These are phyloP conservation scores for Protea cynaroides DNA, from an alignment of 164 flowering plant species.

Conservation along the genomic window DNA sequence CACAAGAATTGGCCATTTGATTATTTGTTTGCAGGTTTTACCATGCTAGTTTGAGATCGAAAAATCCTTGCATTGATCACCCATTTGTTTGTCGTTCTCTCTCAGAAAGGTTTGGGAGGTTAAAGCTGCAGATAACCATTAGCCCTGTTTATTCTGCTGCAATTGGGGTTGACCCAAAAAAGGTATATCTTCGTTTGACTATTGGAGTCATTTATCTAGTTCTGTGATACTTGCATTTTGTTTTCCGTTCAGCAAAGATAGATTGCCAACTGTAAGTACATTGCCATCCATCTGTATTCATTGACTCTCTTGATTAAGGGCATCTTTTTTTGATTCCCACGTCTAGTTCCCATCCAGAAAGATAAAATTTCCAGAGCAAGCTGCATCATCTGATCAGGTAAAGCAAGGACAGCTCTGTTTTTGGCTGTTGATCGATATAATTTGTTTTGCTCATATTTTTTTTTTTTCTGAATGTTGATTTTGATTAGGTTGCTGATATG, in stretches of 20 bases:
- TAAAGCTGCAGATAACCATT: constrained; percentile 94
- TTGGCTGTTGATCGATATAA: not conserved
- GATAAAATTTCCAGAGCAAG: constrained; percentile 91
- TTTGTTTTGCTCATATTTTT: not conserved
- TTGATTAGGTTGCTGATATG: constrained; percentile 79
- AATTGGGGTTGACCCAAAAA: constrained; percentile 57
- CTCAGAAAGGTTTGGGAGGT: constrained; percentile 88
- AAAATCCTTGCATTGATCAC: not conserved
- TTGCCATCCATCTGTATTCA: not conserved
- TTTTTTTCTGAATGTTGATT: not conserved
- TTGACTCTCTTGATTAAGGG: constrained; percentile 46
- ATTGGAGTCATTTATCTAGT: not conserved
- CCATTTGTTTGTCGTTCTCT: not conserved
- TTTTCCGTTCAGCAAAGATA: not conserved
- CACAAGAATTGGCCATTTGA: not conserved
- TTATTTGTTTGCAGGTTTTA: not conserved
- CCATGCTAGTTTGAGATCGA: not conserved
- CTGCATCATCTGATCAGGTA: constrained; percentile 79
- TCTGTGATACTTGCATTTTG: not conserved
- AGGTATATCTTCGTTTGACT: too few relatives aligned
- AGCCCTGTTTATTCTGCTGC: constrained; percentile 94
- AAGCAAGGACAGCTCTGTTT: constrained; percentile 1
- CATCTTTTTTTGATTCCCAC: constrained; percentile 90
- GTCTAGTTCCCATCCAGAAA: constrained; percentile 67
- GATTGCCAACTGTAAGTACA: not conserved